These are phyloP conservation scores for Xerocomus cyaneibrunnescens DNA, from an alignment of 1,284 basidiomycete genomes.

Conservation along the genomic window DNA sequence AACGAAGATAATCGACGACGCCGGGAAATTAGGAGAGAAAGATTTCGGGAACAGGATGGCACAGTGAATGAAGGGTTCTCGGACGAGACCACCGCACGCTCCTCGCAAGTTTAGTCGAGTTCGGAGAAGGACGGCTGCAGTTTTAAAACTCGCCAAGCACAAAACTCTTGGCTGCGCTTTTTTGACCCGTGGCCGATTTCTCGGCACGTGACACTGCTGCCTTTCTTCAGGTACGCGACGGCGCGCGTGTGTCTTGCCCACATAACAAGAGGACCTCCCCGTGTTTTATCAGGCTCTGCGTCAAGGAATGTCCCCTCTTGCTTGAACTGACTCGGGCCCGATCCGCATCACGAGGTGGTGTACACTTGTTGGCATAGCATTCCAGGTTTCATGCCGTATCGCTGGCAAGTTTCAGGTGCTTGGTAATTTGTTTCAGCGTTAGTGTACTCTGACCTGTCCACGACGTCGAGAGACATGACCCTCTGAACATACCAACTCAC, in stretches of 20 bases:
- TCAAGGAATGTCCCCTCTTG: neutral
- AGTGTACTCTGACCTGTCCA: too few species aligned
- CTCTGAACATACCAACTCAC: too few species aligned
- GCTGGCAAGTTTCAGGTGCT: neutral
- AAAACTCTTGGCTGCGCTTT: constrained; percentile 3
- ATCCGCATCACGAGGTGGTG: too few species aligned
- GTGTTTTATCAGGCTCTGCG: too few species aligned
- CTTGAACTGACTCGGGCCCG: neutral
- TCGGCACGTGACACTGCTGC: constrained; percentile 18
- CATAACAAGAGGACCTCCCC: too few species aligned
- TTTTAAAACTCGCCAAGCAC: constrained; percentile 4
- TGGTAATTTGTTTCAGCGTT: neutral
- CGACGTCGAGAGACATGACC: too few species aligned
- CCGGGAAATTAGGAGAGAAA: neutral
- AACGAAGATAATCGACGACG: neutral
- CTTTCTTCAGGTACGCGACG: neutral
- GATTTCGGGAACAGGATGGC: neutral
- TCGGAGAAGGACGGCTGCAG: constrained; percentile 1
- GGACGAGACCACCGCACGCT: neutral
- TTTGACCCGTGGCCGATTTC: constrained; percentile 6
- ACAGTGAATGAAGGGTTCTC: neutral
- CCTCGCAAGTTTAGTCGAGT: constrained; percentile 1
- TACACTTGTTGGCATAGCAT: neutral
- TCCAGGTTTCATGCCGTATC: too few species aligned
- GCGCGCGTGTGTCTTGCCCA: too few species aligned